Percentiles rank a stretch among this genome's conserved stretches.
These are phyloP conservation scores for Cladosporium phlei DNA, from an alignment of 2,329 filamentous ascomycete genomes.

Conservation along the genomic window DNA sequence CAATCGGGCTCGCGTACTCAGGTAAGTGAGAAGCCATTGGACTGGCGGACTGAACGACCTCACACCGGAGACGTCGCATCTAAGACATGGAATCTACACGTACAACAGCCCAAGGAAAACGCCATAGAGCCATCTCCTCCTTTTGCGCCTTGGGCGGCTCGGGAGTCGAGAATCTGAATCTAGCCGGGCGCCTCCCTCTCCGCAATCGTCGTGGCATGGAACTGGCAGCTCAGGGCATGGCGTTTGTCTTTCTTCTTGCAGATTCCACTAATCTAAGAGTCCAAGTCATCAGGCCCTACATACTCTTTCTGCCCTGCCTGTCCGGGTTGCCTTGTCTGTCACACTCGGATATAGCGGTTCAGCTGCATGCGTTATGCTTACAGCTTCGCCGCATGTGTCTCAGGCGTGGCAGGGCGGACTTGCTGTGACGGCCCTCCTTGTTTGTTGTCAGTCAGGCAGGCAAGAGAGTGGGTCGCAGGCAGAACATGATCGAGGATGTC, in stretches of 20 bases:
- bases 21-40: constrained; percentile 3
- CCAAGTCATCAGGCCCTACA: no score
- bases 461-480: no score
- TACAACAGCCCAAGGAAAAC: no score
- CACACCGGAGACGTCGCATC: background rate
- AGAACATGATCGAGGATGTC: no score
- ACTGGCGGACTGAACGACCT: no score
- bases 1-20: no score
- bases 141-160: background rate
- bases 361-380: constrained; percentile 4
- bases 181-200: background rate
- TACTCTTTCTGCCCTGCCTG: no score
- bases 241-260: background rate
- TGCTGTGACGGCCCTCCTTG: background rate
- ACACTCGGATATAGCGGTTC: constrained; percentile 1
- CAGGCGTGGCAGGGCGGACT: background rate
- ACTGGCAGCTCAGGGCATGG: no score
- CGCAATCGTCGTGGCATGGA: no score
- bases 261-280: background rate
- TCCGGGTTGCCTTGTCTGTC: no score
- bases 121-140: no score
- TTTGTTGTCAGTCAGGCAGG: background rate
- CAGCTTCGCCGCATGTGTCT: background rate
- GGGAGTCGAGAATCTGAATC: background rate
- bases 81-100: no score